Conservation (phyloP, 2,329 filamentous ascomycete species). For the Microcyclosporella mali region DNA sequence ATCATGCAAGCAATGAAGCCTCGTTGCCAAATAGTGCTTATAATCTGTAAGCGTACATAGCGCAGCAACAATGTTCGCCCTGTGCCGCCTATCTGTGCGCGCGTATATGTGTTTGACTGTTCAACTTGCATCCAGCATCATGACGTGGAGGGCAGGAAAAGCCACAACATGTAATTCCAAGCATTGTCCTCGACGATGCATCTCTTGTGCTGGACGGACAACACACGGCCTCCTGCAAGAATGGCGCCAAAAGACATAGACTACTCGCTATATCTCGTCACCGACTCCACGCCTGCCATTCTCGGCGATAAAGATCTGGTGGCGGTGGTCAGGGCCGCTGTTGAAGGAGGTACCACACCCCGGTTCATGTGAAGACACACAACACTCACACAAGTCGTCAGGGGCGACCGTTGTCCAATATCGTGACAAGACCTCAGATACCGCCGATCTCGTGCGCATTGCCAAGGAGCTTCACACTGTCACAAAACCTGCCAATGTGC, state of each 20-base stretch:
- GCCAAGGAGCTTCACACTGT: constrained; percentile 65
- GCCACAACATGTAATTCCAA: no score
- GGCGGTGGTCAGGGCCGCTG: constrained; percentile 65
- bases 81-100: no score
- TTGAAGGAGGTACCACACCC: constrained; percentile 61
- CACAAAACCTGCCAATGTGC: constrained; percentile 62
- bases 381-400: constrained; percentile 25
- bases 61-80: no score
- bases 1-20: no score
- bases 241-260: constrained; percentile 45
- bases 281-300: constrained; percentile 82
- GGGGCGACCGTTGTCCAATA: constrained; percentile 81
- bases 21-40: no score
- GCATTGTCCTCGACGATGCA: no score
- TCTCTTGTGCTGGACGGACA: no score
- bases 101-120: no score
- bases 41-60: no score
- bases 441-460: constrained; percentile 61
- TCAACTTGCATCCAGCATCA: no score
- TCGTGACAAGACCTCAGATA: constrained; percentile 79
- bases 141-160: no score
- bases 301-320: constrained; percentile 66
- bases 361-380: background rate
- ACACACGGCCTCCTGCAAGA: constrained; percentile 1
- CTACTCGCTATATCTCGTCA: constrained; percentile 84